These are phyloP conservation scores for Pseudocercospora fuligena DNA, from an alignment of 2,329 filamentous ascomycete genomes.

Conservation along the genomic window DNA sequence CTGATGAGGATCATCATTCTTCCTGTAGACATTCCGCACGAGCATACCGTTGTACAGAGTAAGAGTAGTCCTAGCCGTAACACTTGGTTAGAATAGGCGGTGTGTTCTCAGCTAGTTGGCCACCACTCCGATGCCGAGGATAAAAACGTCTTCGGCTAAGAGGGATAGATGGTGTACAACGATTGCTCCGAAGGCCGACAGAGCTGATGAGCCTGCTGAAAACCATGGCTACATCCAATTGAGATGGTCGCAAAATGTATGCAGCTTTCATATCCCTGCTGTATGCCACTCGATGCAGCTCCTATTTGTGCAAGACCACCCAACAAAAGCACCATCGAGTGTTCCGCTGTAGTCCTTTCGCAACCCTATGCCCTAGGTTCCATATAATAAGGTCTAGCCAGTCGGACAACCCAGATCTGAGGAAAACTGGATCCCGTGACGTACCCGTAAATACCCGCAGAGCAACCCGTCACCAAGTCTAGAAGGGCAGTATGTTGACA, in stretches of 20 bases:
- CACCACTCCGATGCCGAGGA: not conserved
- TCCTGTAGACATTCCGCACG: not conserved
- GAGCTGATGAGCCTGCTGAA: not conserved
- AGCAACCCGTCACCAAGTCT: too few species aligned
- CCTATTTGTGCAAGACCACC: not conserved
- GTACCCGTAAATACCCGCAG: too few species aligned
- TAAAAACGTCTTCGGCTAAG: not conserved
- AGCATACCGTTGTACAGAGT: constrained; percentile 2
- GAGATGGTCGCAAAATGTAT: not conserved
- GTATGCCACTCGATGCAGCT: not conserved
- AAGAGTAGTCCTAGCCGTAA: not conserved
- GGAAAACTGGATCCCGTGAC: too few species aligned
- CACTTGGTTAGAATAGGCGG: not conserved
- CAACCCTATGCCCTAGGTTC: too few species aligned
- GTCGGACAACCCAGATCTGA: too few species aligned
- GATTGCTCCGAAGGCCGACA: not conserved
- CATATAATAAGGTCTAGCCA: too few species aligned
- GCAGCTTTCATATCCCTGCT: not conserved
- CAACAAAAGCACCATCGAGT: too few species aligned
- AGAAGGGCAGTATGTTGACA: too few species aligned
- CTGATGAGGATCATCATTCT: constrained; percentile 1
- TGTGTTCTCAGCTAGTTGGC: not conserved
- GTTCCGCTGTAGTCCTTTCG: too few species aligned
- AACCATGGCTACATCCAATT: not conserved
- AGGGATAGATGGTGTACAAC: not conserved